A percentile compares a stretch with the other conserved stretches of the same genome.
These are phyloP conservation scores for Hygrocybe coccinea DNA, from an alignment of 768 basidiomycete genomes.

Conservation along the genomic window DNA sequence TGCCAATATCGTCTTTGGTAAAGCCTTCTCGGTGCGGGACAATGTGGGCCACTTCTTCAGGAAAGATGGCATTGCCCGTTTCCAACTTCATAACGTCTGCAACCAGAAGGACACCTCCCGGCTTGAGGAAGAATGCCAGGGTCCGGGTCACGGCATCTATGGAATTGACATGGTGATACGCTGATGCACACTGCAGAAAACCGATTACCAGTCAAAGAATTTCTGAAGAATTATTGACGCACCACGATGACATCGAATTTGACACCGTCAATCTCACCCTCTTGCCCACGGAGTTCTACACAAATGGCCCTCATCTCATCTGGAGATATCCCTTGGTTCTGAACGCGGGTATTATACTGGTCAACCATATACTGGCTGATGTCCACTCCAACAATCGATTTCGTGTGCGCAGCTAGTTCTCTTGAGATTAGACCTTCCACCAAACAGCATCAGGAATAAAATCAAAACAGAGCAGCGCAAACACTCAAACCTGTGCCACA, in stretches of 20 bases:
- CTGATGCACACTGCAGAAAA: conserved; percentile 45
- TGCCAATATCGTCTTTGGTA: conserved; percentile 42
- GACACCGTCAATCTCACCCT: conserved; percentile 44
- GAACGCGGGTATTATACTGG: conserved; percentile 52
- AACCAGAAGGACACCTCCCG: conserved; percentile 56
- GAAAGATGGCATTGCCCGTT: conserved; percentile 19
- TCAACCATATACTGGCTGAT: conserved; percentile 70
- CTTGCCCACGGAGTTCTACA: conserved; percentile 42
- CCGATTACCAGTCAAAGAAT: conserved; percentile 7
- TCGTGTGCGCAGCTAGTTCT: conserved; percentile 54
- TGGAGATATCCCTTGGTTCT: conserved; percentile 54
- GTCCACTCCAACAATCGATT: conserved; percentile 67
- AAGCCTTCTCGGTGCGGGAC: conserved; percentile 57
- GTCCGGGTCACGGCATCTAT: conserved; percentile 47
- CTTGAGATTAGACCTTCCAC: conserved; percentile 42
- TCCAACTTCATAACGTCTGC: conserved; percentile 38
- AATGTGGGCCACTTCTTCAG: conserved; percentile 34
- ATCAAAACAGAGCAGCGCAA: neutral
- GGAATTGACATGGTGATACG: conserved; percentile 63
- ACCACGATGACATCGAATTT: conserved; percentile 72
- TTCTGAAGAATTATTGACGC: conserved; percentile 24
- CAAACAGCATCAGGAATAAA: too few species aligned
- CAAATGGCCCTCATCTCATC: conserved; percentile 68
- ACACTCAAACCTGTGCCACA: conserved; percentile 56
- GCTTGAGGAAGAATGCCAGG: conserved; percentile 56